A percentile compares a stretch with the other conserved stretches of the same genome.
These are phyloP conservation scores for Collybia mongolica DNA, from an alignment of 768 basidiomycete species.

Conservation along the genomic window DNA sequence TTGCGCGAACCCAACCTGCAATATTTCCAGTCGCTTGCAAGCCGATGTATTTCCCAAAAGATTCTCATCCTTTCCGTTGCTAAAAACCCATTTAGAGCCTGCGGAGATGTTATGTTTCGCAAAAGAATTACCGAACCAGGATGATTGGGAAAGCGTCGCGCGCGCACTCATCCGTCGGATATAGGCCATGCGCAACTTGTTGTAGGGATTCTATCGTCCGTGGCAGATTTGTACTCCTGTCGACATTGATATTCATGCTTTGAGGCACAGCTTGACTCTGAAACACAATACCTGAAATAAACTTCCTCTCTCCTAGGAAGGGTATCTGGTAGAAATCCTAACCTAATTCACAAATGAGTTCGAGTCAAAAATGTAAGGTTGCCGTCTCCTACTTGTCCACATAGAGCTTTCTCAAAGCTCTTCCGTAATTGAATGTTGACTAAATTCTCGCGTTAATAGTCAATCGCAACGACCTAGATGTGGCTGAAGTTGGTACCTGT, in stretches of 20 bases:
- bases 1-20: slow-evolving; percentile 63
- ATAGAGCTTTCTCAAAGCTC: slow-evolving; percentile 60
- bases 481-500: slow-evolving; percentile 37
- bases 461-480: slow-evolving; percentile 1
- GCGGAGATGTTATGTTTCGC: neutral
- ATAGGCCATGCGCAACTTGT: slow-evolving; percentile 73
- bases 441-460: slow-evolving; percentile 19
- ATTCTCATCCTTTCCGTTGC: slow-evolving; percentile 71
- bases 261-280: neutral
- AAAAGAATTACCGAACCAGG: slow-evolving; percentile 46
- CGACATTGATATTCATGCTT: neutral
- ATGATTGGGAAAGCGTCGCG: slow-evolving; percentile 46
- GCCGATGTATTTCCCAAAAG: slow-evolving; percentile 65
- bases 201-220: slow-evolving; percentile 75
- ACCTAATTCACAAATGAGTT: slow-evolving; percentile 32
- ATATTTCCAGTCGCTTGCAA: slow-evolving; percentile 64
- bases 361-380: neutral
- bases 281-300: slow-evolving; percentile 54
- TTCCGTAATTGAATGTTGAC: slow-evolving; percentile 68
- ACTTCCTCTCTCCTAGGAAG: slow-evolving; percentile 41
- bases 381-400: slow-evolving; percentile 52
- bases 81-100: slow-evolving; percentile 18
- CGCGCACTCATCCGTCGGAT: slow-evolving; percentile 52
- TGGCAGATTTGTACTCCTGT: slow-evolving; percentile 72
- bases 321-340: slow-evolving; percentile 60